Conservation (phyloP, 768 basidiomycete species). For the Termitomyces sp. region DNA sequence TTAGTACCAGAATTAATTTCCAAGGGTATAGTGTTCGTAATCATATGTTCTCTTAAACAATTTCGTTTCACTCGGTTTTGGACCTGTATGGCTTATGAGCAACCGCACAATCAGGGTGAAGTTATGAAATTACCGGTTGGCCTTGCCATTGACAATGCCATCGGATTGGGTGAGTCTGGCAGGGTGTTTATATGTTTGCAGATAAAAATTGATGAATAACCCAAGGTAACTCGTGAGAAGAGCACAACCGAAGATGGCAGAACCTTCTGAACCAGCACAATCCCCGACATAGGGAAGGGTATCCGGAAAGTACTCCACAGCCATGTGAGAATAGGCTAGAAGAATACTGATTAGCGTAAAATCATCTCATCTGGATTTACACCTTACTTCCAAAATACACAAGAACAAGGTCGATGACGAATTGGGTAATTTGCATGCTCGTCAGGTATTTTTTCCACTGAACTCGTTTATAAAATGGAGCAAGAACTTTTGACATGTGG, state of each 20-base stretch:
- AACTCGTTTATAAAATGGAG: not conserved
- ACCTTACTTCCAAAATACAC: slow-evolving; percentile 95
- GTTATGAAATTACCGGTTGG: slow-evolving; percentile 29
- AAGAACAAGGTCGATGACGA: slow-evolving; percentile 83
- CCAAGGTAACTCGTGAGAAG: slow-evolving; percentile 88
- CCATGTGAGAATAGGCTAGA: slow-evolving; percentile 78
- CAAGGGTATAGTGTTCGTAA: slow-evolving; percentile 33
- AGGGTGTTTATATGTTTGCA: slow-evolving; percentile 77
- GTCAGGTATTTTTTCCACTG: slow-evolving; percentile 99
- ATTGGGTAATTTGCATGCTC: slow-evolving; percentile 94
- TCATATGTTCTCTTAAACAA: slow-evolving; percentile 17
- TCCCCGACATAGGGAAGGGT: slow-evolving; percentile 66
- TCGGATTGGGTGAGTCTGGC: slow-evolving; percentile 30
- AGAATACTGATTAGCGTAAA: slow-evolving; percentile 1
- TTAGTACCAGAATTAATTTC: slow-evolving; percentile 30
- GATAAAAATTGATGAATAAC: slow-evolving; percentile 95
- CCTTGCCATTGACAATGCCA: slow-evolving; percentile 38
- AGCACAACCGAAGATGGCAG: slow-evolving; percentile 85
- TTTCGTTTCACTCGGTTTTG: slow-evolving; percentile 24
- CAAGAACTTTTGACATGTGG: not conserved
- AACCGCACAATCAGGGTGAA: not conserved
- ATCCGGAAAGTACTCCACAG: slow-evolving; percentile 51
- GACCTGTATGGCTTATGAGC: slow-evolving; percentile 19
- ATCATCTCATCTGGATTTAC: not conserved
- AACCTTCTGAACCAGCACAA: slow-evolving; percentile 85